These are phyloP conservation scores for Nakazawaea pomicola DNA, from an alignment of 805 yeast species.

Conservation along the genomic window DNA sequence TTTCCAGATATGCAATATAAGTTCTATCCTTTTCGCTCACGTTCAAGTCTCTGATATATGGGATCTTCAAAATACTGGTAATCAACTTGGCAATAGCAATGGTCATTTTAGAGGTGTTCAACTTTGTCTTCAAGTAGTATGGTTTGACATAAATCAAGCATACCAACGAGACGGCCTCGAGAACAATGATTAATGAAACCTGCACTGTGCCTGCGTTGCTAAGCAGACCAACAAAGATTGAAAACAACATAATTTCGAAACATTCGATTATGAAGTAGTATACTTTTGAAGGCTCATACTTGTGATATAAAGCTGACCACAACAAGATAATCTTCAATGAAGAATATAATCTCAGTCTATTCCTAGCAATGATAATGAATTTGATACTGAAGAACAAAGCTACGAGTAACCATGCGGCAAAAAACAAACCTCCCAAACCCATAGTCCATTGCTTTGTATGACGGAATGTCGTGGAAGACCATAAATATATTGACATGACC, in stretches of 20 bases:
- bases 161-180: slow-evolving; percentile 29
- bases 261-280: slow-evolving; percentile 34
- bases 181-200: slow-evolving; percentile 30
- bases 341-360: slow-evolving; percentile 34
- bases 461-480: no score
- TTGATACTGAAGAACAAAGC: slow-evolving; percentile 30
- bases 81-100: slow-evolving; percentile 34
- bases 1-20: slow-evolving; percentile 38
- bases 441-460: slow-evolving; percentile 20
- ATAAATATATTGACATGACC: slow-evolving; percentile 28
- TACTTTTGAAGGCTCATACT: slow-evolving; percentile 37
- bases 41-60: slow-evolving; percentile 33
- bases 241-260: slow-evolving; percentile 27
- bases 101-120: slow-evolving; percentile 27
- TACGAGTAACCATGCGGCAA: slow-evolving; percentile 27
- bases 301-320: slow-evolving; percentile 42
- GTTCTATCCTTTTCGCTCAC: slow-evolving; percentile 34
- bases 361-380: slow-evolving; percentile 21
- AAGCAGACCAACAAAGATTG: slow-evolving; percentile 38
- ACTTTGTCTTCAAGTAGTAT: slow-evolving; percentile 26
- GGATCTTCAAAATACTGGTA: slow-evolving; percentile 36
- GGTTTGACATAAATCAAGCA: slow-evolving; percentile 25
- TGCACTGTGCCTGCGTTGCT: slow-evolving; percentile 42
- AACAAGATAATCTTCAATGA: slow-evolving; percentile 40
- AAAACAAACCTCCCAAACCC: slow-evolving; percentile 28